Evolutionary conservation across 306 rosid genomes (phyloP).

Genomic region (Casuarina equisetifolia): DNA sequence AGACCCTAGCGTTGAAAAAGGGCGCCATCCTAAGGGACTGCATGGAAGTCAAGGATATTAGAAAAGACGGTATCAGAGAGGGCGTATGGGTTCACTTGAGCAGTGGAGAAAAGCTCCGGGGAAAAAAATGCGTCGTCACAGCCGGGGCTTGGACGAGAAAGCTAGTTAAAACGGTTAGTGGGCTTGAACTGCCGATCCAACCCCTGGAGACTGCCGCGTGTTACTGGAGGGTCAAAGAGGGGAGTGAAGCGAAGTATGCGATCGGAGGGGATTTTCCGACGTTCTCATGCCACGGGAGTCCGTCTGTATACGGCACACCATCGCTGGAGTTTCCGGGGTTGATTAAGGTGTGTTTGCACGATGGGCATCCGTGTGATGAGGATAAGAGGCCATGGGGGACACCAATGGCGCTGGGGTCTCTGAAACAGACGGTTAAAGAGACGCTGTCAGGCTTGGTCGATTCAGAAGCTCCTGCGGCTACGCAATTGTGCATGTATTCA

Average conservation of each 20-base stretch:
- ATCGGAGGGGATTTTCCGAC: constrained; percentile 67
- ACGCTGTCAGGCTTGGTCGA: constrained; percentile 60
- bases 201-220: constrained; percentile 55
- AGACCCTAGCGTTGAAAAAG: constrained; percentile 52
- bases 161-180: constrained; percentile 55
- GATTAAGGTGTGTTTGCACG: constrained; percentile 71
- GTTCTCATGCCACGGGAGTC: constrained; percentile 44
- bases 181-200: constrained; percentile 60
- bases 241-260: constrained; percentile 40
- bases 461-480: constrained; percentile 49
- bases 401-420: constrained; percentile 22
- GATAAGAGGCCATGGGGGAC: constrained; percentile 76
- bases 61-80: constrained; percentile 21
- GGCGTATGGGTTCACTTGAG: constrained; percentile 45
- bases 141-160: constrained; percentile 77
- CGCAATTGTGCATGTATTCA: constrained; percentile 74
- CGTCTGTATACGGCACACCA: constrained; percentile 67
- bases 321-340: constrained; percentile 79
- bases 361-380: constrained; percentile 67
- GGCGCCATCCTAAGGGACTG: constrained; percentile 70
- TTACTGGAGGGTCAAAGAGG: constrained; percentile 81
- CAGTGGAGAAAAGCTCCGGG: constrained; percentile 45
- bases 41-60: constrained; percentile 46
- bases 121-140: constrained; percentile 79
- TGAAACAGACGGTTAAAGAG: constrained; percentile 60